These are phyloP conservation scores for Thermoascus crustaceus DNA, from an alignment of 2,329 filamentous ascomycete species.

Conservation along the genomic window DNA sequence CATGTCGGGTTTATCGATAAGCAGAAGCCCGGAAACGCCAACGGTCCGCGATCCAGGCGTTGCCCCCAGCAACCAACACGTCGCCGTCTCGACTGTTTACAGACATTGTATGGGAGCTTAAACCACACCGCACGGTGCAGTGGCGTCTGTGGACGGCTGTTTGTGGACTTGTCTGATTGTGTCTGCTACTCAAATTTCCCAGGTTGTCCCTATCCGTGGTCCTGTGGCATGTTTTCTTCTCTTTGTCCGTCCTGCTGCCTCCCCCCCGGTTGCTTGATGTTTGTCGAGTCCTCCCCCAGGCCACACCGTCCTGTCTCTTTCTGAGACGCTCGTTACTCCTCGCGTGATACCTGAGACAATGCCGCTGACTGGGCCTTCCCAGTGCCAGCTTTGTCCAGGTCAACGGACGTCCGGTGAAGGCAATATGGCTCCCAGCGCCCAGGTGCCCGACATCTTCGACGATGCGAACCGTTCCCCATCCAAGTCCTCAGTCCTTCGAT, in stretches of 20 bases:
- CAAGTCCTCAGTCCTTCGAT: conserved; percentile 43
- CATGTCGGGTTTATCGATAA: conserved; percentile 2
- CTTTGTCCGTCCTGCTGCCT: not conserved
- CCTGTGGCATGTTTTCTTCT: not conserved
- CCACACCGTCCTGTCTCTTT: not conserved
- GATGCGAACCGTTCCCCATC: conserved; percentile 26
- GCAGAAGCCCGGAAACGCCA: not conserved
- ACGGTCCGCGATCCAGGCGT: not conserved
- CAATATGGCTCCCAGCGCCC: conserved; percentile 26
- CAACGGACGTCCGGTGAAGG: conserved; percentile 17
- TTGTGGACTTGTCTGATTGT: not conserved
- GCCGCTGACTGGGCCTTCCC: too few species aligned
- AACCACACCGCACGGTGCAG: conserved; percentile 2
- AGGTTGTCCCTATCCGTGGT: not conserved
- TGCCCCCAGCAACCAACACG: conserved; percentile 4
- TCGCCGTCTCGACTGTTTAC: conserved; percentile 3
- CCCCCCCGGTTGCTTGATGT: conserved; percentile 1
- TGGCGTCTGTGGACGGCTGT: not conserved
- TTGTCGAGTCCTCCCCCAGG: not conserved
- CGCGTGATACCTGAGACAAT: too few species aligned
- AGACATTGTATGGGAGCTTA: not conserved
- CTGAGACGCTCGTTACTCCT: not conserved
- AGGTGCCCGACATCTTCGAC: conserved; percentile 29
- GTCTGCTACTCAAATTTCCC: conserved; percentile 1
- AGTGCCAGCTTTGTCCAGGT: not conserved